Evolutionary conservation across 768 basidiomycete species (phyloP).

Genomic region (Mycena sanguinolenta): DNA sequence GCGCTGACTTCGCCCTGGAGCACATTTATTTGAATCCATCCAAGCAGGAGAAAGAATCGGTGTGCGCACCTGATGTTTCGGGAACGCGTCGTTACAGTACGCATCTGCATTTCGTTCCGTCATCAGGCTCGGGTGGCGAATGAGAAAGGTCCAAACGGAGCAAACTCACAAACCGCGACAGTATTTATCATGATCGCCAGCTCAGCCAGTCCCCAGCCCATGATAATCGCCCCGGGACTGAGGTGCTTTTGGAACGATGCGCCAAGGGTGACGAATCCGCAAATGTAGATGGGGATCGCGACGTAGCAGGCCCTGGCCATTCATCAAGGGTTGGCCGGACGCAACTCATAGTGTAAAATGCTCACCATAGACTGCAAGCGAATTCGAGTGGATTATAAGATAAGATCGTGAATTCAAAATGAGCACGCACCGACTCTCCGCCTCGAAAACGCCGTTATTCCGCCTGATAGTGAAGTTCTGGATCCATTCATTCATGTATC

Average conservation of each 20-base stretch:
- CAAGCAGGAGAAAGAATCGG: no score
- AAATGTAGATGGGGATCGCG: constrained; percentile 63
- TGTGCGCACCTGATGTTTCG: constrained; percentile 48
- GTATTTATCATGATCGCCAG: no score
- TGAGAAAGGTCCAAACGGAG: no score
- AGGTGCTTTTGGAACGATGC: neutral
- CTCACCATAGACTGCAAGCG: constrained; percentile 60
- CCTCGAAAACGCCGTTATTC: constrained; percentile 66
- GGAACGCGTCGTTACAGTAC: constrained; percentile 60
- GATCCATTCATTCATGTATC: constrained; percentile 66
- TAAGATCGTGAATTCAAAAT: no score
- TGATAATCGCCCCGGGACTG: neutral
- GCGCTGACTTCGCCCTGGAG: constrained; percentile 67
- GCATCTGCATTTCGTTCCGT: neutral
- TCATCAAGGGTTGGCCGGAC: neutral
- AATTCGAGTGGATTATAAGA: no score
- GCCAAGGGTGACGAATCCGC: constrained; percentile 49
- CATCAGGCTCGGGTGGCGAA: no score
- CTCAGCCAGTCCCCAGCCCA: neutral
- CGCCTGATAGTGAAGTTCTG: constrained; percentile 58
- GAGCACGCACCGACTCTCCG: neutral
- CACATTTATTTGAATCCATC: no score
- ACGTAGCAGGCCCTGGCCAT: constrained; percentile 59
- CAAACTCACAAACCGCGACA: no score
- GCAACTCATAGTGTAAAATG: no score